Evolutionary conservation across 2,329 filamentous ascomycete species (phyloP), one percentile per base, ranked within the genome.

Genomic region (Aspergillus fumigatiaffinis): DNA sequence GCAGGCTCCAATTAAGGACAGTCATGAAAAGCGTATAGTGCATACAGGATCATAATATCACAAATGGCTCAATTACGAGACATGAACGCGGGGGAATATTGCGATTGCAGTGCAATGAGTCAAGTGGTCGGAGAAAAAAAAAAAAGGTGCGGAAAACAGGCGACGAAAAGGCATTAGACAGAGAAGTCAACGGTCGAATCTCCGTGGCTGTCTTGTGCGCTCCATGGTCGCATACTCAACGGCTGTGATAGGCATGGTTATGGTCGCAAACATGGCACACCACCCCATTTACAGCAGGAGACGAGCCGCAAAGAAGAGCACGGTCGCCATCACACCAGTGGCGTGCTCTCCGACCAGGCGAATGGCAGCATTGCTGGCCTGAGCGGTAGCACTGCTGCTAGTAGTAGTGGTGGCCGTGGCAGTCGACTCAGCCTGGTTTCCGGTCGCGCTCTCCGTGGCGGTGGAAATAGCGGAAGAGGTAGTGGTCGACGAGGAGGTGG

Each of bases 301-400:
- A 61, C 83, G 83, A 66, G 87, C 83, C 54, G 83, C 72, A 52
- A 81, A 79, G 56, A 84, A 73, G 60, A 86, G 72, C 66, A 80
- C 80, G 58, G 79, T 79, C 51, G 79, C 80, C 55, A 86, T 69
- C 44, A 78, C 66, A 54, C 78, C 77, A 54, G 81, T 81, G 52
- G 82, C 80, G 68, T 82, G 82, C 61, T 80, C 76, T 66, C 78
- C 76, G 51, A 72, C 75, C 63, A 78, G 65, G 63, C 70, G 71
- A 61, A 81, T 71, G 50, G 82, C 83, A 59, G 78, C 81, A 60
- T 74, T 64, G 50, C 63, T 66, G 48, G 68, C 57, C 23, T 65
- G 61, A 12, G 68, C 56, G 48, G 67, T 59, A 20, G 68, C 56
- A 49, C 68, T 63, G 38, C 66, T 68, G 32, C 61, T 63, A 38